These are phyloP conservation scores for Penicillium polonicum DNA, from an alignment of 2,329 filamentous ascomycete genomes.

Conservation along the genomic window DNA sequence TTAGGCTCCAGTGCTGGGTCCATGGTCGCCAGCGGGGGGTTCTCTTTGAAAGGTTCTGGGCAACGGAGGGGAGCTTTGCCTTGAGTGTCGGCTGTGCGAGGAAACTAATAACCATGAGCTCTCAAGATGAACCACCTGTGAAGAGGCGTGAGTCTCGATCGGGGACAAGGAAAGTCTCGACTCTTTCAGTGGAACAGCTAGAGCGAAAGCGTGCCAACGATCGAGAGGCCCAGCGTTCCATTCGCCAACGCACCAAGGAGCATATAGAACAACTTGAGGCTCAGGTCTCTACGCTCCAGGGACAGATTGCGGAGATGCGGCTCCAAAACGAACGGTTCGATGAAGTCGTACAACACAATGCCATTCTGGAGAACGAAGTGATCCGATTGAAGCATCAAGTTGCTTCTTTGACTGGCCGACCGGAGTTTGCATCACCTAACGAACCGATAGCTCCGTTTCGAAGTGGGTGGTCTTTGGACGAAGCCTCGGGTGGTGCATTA, in stretches of 20 bases:
- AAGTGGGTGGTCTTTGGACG: conserved; percentile 21
- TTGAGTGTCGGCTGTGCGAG: not conserved
- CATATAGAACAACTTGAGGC: conserved; percentile 59
- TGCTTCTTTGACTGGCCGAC: conserved; percentile 28
- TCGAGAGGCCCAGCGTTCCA: conserved; percentile 59
- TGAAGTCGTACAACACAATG: conserved; percentile 53
- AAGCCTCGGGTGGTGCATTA: conserved; percentile 15
- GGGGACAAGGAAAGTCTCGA: conserved; percentile 58
- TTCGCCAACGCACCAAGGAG: conserved; percentile 59
- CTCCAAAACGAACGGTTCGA: conserved; percentile 52
- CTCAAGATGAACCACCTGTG: conserved; percentile 23
- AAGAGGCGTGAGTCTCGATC: conserved; percentile 50
- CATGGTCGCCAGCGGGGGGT: conserved; percentile 16
- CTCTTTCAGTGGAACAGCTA: conserved; percentile 57
- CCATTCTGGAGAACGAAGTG: conserved; percentile 56
- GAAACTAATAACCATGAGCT: conserved; percentile 21
- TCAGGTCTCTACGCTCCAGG: conserved; percentile 30
- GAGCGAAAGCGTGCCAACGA: conserved; percentile 62
- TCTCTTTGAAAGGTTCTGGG: conserved; percentile 11
- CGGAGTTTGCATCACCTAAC: conserved; percentile 20
- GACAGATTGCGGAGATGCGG: conserved; percentile 50
- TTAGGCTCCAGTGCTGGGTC: conserved; percentile 8
- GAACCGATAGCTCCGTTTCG: conserved; percentile 11
- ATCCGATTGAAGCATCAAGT: conserved; percentile 52
- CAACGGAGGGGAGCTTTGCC: conserved; percentile 4